Base-by-base conservation (phyloP, 495 filamentous ascomycete species). In the Gamarada debralockiae region DNA sequence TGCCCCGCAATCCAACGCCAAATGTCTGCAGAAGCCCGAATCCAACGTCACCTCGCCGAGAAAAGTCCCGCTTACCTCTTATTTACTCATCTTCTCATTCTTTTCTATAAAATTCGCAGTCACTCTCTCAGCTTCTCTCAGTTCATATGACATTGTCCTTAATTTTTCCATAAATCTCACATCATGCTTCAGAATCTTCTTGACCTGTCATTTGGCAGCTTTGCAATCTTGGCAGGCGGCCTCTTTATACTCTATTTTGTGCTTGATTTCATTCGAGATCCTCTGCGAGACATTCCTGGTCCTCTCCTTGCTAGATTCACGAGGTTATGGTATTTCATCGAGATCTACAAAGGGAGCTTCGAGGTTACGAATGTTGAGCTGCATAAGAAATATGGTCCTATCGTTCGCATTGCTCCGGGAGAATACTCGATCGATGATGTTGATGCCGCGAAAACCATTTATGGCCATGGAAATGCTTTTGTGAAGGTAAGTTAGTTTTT, bases 261-360 rank as follows among this genome's bases (percentile, higher is more conserved):
- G 21, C 2, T 59, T 3, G 36, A 42, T 17, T 40, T 43, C 24
- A 20, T 56, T 17, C 51, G 54, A 14, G 55, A 61, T 50, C 58
- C 60, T n/a, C 67, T 83, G 1, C 63, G 65, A 17, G 56, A 68
- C 23, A 66, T 86, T 43, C 73, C 74, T 0, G 80, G 80, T 13
- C 82, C 81, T 0, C 67, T 70, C 36, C 64, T 74, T 39, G 72
- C 82, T 17, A 72, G 74, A 1, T 75, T 83, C 55, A 79, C 76
- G 6, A 70, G 74, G 21, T 56, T 78, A 17, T 86, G 82, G 80
- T 78, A 77, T 52, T 73, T 81, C 45, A 60, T 64, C 3, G 67
- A 63, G 8, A 61, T 79, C 18, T 65, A 62, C 17, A 55, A 60
- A 7, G 74, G 76, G 12, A 54, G 66, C 10, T 76, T 77, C 45